Percentiles rank a stretch among this genome's conserved stretches.
phyloP scores from a whole-genome alignment of 768 basidiomycete species.

The Lactarius hengduanensis region DNA sequence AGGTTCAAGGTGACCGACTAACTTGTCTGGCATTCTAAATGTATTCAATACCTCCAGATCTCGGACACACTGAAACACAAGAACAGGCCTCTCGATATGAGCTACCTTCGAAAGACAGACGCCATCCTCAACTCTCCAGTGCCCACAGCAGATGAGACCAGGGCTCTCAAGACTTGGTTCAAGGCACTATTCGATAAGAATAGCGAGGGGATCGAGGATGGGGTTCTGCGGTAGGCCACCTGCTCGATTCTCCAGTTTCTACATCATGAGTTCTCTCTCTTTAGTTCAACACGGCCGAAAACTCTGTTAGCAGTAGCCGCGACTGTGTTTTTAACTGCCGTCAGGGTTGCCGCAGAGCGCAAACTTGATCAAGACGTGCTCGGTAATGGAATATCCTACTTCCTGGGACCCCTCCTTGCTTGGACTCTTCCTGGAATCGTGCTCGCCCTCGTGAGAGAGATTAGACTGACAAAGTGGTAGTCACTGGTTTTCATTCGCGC shows the following conservation, averaged over 20 bases:
- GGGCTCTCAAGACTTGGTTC: slow-evolving; percentile 52
- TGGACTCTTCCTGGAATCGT: slow-evolving; percentile 82
- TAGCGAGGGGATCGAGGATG: slow-evolving; percentile 84
- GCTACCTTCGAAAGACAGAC: slow-evolving; percentile 52
- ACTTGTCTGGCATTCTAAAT: neutral
- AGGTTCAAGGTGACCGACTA: slow-evolving; percentile 55
- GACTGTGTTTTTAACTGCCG: slow-evolving; percentile 63
- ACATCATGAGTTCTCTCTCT: neutral
- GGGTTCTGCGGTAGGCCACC: slow-evolving; percentile 44
- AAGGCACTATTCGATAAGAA: slow-evolving; percentile 74
- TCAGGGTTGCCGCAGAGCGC: slow-evolving; percentile 44
- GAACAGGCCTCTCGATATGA: slow-evolving; percentile 45
- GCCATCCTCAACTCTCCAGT: slow-evolving; percentile 42
- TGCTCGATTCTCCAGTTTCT: neutral
- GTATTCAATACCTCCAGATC: slow-evolving; percentile 41
- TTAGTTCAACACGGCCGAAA: slow-evolving; percentile 68
- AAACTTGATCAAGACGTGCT: slow-evolving; percentile 68
- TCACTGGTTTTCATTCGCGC: neutral
- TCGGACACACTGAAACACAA: slow-evolving; percentile 49
- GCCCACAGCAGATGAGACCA: slow-evolving; percentile 41
- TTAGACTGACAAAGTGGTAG: slow-evolving; percentile 37
- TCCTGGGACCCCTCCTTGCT: slow-evolving; percentile 65
- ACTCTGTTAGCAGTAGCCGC: slow-evolving; percentile 65
- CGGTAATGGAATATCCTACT: slow-evolving; percentile 75
- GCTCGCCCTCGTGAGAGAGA: slow-evolving; percentile 58